A percentile compares a stretch with the other conserved stretches of the same genome.
Evolutionary conservation across 2,329 filamentous ascomycete genomes (phyloP).

Genomic region (Dactylella cylindrospora): DNA sequence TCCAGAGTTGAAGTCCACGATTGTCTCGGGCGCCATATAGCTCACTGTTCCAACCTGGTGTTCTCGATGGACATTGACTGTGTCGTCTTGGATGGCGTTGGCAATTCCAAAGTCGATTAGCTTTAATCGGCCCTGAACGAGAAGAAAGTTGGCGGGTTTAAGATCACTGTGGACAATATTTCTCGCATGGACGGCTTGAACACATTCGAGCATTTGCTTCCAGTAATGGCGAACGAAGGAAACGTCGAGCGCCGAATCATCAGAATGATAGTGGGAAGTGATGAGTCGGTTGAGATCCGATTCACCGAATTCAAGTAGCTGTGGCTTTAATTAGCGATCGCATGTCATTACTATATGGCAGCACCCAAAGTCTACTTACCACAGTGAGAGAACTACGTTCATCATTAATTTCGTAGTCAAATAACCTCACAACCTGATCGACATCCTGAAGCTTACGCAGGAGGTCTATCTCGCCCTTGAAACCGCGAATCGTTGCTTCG

Average conservation of each 20-base stretch:
- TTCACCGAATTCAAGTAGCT: conserved; percentile 98
- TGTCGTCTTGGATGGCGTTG: conserved; percentile 95
- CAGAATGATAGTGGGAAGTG: conserved; percentile 68
- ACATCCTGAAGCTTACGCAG: conserved; percentile 78
- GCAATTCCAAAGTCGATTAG: conserved; percentile 98
- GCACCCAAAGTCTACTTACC: conserved; percentile 58
- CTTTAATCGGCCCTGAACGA: conserved; percentile 86
- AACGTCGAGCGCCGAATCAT: conserved; percentile 76
- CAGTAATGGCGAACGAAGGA: conserved; percentile 96
- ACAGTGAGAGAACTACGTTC: conserved; percentile 86
- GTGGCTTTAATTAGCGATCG: conserved; percentile 17
- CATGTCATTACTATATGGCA: not conserved
- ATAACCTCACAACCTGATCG: conserved; percentile 84
- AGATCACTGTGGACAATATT: conserved; percentile 96
- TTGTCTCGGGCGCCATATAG: conserved; percentile 95
- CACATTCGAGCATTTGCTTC: conserved; percentile 98
- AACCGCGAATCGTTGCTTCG: conserved; percentile 77
- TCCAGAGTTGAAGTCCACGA: conserved; percentile 77
- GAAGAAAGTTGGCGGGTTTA: conserved; percentile 94
- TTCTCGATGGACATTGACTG: conserved; percentile 95
- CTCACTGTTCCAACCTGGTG: conserved; percentile 94
- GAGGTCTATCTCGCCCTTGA: conserved; percentile 93
- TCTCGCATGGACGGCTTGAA: conserved; percentile 80
- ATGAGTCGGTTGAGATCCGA: conserved; percentile 87
- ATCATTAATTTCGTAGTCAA: conserved; percentile 90